Evolutionary conservation across 2,329 filamentous ascomycete genomes (phyloP).

Genomic region (Talaromyces pinophilus): DNA sequence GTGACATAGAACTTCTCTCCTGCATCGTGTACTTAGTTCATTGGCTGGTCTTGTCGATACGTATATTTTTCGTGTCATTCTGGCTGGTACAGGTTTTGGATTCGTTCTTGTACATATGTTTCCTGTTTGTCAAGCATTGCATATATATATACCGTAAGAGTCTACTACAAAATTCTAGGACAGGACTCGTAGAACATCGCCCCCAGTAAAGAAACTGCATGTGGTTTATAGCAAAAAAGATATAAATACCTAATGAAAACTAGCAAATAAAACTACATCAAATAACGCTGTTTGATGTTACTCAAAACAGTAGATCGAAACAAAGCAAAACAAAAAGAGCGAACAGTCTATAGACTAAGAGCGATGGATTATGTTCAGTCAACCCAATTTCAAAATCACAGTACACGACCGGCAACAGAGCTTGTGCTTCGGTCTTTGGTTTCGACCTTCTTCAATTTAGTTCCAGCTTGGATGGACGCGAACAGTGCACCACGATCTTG

Average conservation of each 20-base stretch:
- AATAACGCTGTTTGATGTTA: not conserved
- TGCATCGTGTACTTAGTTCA: not conserved
- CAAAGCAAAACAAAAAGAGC: not conserved
- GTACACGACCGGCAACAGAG: slow-evolving; percentile 73
- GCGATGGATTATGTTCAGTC: not conserved
- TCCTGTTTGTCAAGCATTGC: not conserved
- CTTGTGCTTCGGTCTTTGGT: slow-evolving; percentile 83
- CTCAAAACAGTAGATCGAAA: not conserved
- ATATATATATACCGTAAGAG: not conserved
- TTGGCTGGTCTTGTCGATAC: not conserved
- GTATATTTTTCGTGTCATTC: not conserved
- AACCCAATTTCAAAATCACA: slow-evolving; percentile 34
- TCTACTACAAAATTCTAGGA: no score
- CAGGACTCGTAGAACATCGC: no score
- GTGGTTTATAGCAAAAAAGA: no score
- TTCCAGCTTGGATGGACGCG: slow-evolving; percentile 80
- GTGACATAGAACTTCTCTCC: slow-evolving; percentile 15
- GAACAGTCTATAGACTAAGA: not conserved
- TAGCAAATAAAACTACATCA: slow-evolving; percentile 8
- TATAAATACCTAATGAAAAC: not conserved
- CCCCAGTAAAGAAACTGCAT: no score
- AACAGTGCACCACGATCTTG: slow-evolving; percentile 65
- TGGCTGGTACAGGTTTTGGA: not conserved
- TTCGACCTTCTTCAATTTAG: slow-evolving; percentile 76
- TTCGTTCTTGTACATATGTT: not conserved